phyloP scores from a whole-genome alignment of 2,329 filamentous ascomycete species.

The Trichoderma hamatum region DNA sequence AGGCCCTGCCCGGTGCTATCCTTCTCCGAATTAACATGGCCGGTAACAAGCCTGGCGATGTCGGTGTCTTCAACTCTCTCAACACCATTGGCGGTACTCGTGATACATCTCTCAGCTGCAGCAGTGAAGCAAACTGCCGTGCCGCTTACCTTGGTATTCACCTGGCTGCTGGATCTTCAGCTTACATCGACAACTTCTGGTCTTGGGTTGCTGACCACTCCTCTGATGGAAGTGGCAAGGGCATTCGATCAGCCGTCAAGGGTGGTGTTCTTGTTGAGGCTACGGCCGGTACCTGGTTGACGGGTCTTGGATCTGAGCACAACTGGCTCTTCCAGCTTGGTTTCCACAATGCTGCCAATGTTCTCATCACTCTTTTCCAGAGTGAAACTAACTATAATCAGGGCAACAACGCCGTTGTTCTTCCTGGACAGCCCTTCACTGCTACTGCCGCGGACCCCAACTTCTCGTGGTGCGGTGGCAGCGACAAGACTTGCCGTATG shows the following conservation, averaged over 20 bases:
- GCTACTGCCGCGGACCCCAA: conserved; percentile 16
- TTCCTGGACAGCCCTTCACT: conserved; percentile 21
- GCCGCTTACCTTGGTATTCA: conserved; percentile 24
- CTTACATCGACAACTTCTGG: conserved; percentile 28
- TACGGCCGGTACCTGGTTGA: conserved; percentile 25
- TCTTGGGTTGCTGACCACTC: conserved; percentile 27
- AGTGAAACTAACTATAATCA: conserved; percentile 27
- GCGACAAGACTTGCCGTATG: conserved; percentile 23
- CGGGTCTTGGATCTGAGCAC: conserved; percentile 26
- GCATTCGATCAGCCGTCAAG: conserved; percentile 20
- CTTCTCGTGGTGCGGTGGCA: conserved; percentile 25
- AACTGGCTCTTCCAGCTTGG: conserved; percentile 26
- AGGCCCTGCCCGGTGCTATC: conserved; percentile 24
- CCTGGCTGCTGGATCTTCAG: conserved; percentile 26
- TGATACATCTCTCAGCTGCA: conserved; percentile 25
- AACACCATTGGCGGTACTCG: conserved; percentile 27
- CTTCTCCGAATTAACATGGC: conserved; percentile 26
- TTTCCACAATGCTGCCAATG: conserved; percentile 25
- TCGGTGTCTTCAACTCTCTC: conserved; percentile 26
- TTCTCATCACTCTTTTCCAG: conserved; percentile 27
- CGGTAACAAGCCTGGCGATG: conserved; percentile 24
- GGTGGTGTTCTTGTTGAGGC: conserved; percentile 26
- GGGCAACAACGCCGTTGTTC: conserved; percentile 15
- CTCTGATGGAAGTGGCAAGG: not conserved
- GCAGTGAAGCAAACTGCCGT: conserved; percentile 16